phyloP scores from a whole-genome alignment of 2,329 filamentous ascomycete genomes.

The Venturia carpophila region DNA sequence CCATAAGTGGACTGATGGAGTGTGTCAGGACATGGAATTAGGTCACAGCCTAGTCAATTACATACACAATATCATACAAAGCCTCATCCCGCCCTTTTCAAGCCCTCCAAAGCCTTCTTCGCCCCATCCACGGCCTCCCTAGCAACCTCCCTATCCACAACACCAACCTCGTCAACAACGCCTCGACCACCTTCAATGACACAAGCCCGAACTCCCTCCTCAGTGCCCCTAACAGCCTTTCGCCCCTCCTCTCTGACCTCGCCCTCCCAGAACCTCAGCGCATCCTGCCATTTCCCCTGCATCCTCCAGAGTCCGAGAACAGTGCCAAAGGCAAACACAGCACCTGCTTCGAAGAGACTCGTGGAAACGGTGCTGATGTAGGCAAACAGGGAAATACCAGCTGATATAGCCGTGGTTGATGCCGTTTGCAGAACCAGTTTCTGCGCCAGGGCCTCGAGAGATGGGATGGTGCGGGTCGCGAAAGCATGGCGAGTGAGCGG shows the following conservation, averaged over 20 bases:
- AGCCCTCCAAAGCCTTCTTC: constrained; percentile 38
- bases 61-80: neutral
- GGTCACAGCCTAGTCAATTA: neutral
- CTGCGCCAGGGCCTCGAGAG: constrained; percentile 40
- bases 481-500: constrained; percentile 54
- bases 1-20: no score
- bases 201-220: constrained; percentile 41
- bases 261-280: constrained; percentile 44
- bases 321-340: constrained; percentile 51
- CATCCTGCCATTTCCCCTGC: constrained; percentile 51
- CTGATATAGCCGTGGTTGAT: constrained; percentile 55
- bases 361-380: constrained; percentile 44
- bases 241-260: constrained; percentile 51
- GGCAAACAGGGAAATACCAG: constrained; percentile 48
- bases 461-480: constrained; percentile 34
- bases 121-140: constrained; percentile 40
- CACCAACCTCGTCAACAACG: constrained; percentile 27
- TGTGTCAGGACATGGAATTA: no score
- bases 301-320: constrained; percentile 50
- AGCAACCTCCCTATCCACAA: constrained; percentile 33
- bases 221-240: constrained; percentile 46
- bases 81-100: neutral
- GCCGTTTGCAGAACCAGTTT: constrained; percentile 60
- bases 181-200: constrained; percentile 38
- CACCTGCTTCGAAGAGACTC: constrained; percentile 48